Percentiles rank a stretch among this genome's conserved stretches.
phyloP scores from a whole-genome alignment of 2,329 filamentous ascomycete species.

The Trichoderma aggressivum region DNA sequence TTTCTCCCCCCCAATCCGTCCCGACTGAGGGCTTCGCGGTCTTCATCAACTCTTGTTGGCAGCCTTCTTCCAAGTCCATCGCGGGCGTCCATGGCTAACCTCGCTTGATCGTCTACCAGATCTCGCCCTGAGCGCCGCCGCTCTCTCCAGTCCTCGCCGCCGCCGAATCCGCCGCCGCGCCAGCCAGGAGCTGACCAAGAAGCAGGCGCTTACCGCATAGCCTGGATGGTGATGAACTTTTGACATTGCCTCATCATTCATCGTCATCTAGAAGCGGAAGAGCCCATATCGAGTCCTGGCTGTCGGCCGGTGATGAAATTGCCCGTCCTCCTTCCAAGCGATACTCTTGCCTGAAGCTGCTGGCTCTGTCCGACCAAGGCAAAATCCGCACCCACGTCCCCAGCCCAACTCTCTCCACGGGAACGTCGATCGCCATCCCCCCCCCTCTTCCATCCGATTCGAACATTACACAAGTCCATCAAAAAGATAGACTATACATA shows the following conservation, averaged over 20 bases:
- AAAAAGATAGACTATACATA: slow-evolving; percentile 28
- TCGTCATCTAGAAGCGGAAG: slow-evolving; percentile 21
- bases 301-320: slow-evolving; percentile 26
- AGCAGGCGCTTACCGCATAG: slow-evolving; percentile 36
- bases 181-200: slow-evolving; percentile 29
- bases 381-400: slow-evolving; percentile 34
- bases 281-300: slow-evolving; percentile 24
- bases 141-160: slow-evolving; percentile 22
- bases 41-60: slow-evolving; percentile 10
- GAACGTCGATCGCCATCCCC: slow-evolving; percentile 24
- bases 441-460: slow-evolving; percentile 14
- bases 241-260: slow-evolving; percentile 24
- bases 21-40: slow-evolving; percentile 7
- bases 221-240: slow-evolving; percentile 30
- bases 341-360: slow-evolving; percentile 24
- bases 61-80: neutral
- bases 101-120: slow-evolving; percentile 2
- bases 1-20: neutral
- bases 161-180: slow-evolving; percentile 31
- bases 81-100: slow-evolving; percentile 15
- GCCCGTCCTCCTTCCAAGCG: slow-evolving; percentile 26
- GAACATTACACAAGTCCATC: slow-evolving; percentile 11
- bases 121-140: slow-evolving; percentile 6
- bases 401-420: slow-evolving; percentile 24
- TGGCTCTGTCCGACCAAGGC: slow-evolving; percentile 28